A percentile compares a stretch with the other conserved stretches of the same genome.
Conservation (phyloP, 2,329 filamentous ascomycete species). For the Stachybotrys echinatus region DNA sequence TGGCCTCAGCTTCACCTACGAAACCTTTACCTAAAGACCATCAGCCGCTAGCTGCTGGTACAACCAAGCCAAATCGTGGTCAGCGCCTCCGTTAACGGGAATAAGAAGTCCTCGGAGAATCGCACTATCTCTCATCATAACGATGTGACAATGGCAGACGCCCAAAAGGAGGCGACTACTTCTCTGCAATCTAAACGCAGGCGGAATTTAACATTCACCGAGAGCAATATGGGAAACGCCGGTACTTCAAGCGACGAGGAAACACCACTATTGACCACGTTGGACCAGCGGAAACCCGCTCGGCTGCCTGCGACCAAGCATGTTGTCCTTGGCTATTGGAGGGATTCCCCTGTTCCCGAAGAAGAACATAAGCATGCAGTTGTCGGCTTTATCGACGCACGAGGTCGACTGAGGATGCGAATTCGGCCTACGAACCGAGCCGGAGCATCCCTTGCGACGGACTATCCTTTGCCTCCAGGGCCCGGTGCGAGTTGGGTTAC, state of each 20-base stretch:
- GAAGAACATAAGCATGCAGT: conserved; percentile 50
- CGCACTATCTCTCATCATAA: conserved; percentile 26
- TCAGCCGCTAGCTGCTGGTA: too few relatives aligned
- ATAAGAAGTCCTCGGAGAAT: conserved; percentile 28
- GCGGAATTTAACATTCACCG: conserved; percentile 42
- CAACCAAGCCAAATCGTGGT: conserved; percentile 54
- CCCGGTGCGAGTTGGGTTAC: conserved; percentile 61
- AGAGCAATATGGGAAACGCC: conserved; percentile 38
- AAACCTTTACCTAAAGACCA: too few relatives aligned
- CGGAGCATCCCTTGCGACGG: conserved; percentile 40
- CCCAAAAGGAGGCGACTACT: conserved; percentile 28
- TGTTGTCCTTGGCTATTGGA: conserved; percentile 54
- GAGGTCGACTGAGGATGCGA: conserved; percentile 55
- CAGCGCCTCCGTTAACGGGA: conserved; percentile 33
- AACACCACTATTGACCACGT: conserved; percentile 10
- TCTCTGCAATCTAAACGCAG: conserved; percentile 52
- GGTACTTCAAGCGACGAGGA: conserved; percentile 25
- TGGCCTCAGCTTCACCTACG: too few relatives aligned
- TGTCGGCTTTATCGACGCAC: conserved; percentile 57
- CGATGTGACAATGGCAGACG: conserved; percentile 39
- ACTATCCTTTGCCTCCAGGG: conserved; percentile 48
- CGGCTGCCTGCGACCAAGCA: conserved; percentile 33
- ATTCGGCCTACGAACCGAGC: conserved; percentile 45
- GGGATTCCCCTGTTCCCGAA: conserved; percentile 48
- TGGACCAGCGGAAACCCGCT: conserved; percentile 21